phyloP scores from a whole-genome alignment of 768 basidiomycete genomes.

The Boletus fagicola region DNA sequence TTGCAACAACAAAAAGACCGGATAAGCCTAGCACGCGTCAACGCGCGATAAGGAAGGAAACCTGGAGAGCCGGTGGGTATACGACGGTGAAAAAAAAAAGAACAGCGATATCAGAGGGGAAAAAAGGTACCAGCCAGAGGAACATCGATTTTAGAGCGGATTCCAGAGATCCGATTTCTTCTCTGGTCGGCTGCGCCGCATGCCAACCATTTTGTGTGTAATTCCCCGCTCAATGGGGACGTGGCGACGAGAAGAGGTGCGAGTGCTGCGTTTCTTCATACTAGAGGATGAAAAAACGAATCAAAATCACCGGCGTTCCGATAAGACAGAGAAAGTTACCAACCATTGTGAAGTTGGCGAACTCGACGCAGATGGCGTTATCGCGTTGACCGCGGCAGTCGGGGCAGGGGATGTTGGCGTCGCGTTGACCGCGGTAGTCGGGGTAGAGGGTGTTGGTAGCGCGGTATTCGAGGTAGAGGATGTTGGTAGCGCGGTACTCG shows the following conservation, averaged over 20 bases:
- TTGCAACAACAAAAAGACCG: slow-evolving; percentile 3
- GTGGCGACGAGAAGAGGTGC: slow-evolving; percentile 10
- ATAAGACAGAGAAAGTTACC: background rate
- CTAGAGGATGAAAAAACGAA: background rate
- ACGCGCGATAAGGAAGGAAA: slow-evolving; percentile 4
- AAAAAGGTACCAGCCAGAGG: background rate
- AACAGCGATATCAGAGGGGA: background rate
- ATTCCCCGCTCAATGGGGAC: slow-evolving; percentile 4
- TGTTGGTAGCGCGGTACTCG: too few species aligned
- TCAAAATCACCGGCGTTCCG: background rate
- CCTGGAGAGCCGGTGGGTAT: background rate
- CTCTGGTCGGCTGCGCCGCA: slow-evolving; percentile 14
- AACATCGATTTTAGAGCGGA: slow-evolving; percentile 6
- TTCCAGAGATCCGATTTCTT: slow-evolving; percentile 17
- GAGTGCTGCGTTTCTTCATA: background rate
- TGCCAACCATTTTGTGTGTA: slow-evolving; percentile 1
- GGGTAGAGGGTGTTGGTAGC: too few species aligned
- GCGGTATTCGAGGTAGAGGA: background rate
- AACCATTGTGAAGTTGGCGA: slow-evolving; percentile 15
- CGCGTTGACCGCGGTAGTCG: too few species aligned
- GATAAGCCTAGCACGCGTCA: slow-evolving; percentile 8
- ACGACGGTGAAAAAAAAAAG: background rate
- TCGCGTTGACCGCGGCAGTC: background rate
- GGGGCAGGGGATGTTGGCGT: background rate
- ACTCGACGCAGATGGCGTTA: slow-evolving; percentile 2